Conservation (phyloP, 176 grass and related monocot genomes). For the Pontederia paniculata region DNA sequence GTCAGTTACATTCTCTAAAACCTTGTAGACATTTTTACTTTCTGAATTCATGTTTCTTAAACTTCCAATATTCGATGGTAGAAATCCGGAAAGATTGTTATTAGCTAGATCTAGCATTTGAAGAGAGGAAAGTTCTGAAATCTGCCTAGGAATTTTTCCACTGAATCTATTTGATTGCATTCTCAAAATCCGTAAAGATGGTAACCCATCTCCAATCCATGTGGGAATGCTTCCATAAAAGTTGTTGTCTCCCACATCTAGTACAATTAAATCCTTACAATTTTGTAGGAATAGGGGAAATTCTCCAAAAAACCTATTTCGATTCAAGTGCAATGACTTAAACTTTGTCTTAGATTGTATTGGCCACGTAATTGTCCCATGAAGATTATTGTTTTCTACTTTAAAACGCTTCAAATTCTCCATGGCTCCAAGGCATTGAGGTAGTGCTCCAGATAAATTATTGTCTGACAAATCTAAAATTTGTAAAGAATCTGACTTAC, state of each 20-base stretch:
- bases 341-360: conserved; percentile 14
- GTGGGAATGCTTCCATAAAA: conserved; percentile 46
- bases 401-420: conserved; percentile 30
- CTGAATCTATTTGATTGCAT: conserved; percentile 42
- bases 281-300: conserved; percentile 22
- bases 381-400: conserved; percentile 39
- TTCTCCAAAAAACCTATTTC: conserved; percentile 32
- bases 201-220: conserved; percentile 34
- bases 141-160: conserved; percentile 26
- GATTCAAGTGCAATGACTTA: conserved; percentile 43
- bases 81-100: conserved; percentile 39
- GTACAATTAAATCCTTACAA: conserved; percentile 18
- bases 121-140: conserved; percentile 31
- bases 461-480: conserved; percentile 70
- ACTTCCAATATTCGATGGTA: conserved; percentile 40
- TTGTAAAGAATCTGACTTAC: conserved; percentile 34
- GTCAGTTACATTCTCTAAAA: no score
- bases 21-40: no score
- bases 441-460: conserved; percentile 40
- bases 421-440: conserved; percentile 23
- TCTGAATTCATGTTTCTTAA: conserved; percentile 29
- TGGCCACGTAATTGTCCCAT: conserved; percentile 34
- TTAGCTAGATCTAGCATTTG: conserved; percentile 48
- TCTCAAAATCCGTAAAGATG: conserved; percentile 33
- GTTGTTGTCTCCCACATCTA: conserved; percentile 42